phyloP scores from a whole-genome alignment of 164 flowering plant genomes.

The Sextonia rubra region DNA sequence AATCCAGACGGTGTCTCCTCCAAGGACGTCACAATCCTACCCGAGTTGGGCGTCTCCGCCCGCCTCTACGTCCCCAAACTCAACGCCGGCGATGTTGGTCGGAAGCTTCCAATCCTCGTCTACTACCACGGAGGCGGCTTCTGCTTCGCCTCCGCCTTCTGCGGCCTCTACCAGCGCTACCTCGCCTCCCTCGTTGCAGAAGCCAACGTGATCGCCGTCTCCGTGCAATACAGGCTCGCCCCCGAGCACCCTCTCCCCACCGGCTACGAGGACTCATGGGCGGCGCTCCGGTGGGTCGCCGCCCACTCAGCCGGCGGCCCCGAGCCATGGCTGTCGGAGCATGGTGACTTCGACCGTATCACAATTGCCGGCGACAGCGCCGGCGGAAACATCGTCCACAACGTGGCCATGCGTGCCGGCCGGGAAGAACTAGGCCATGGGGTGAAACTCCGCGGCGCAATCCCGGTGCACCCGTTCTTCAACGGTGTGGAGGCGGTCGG shows the following conservation, averaged over 20 bases:
- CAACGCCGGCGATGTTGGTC: background rate
- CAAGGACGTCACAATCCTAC: slow-evolving; percentile 36
- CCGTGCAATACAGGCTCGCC: slow-evolving; percentile 44
- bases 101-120: slow-evolving; percentile 42
- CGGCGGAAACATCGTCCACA: slow-evolving; percentile 47
- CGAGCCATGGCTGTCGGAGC: slow-evolving; percentile 27
- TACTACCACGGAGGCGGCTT: slow-evolving; percentile 23
- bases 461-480: slow-evolving; percentile 23
- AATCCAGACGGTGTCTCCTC: slow-evolving; percentile 37
- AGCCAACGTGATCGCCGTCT: slow-evolving; percentile 32
- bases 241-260: slow-evolving; percentile 54
- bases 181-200: slow-evolving; percentile 29
- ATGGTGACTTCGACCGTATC: slow-evolving; percentile 31
- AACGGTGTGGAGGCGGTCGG: slow-evolving; percentile 8
- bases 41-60: slow-evolving; percentile 40
- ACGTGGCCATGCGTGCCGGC: slow-evolving; percentile 21
- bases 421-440: background rate
- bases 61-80: slow-evolving; percentile 40
- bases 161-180: slow-evolving; percentile 30
- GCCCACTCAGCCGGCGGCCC: slow-evolving; percentile 14
- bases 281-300: slow-evolving; percentile 38
- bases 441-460: slow-evolving; percentile 13
- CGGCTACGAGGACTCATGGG: slow-evolving; percentile 46
- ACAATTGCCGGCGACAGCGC: slow-evolving; percentile 54
- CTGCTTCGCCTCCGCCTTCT: slow-evolving; percentile 27